Base-by-base conservation (phyloP, 352 stramenopile genomes). In the Phytophthora citrophthora region DNA sequence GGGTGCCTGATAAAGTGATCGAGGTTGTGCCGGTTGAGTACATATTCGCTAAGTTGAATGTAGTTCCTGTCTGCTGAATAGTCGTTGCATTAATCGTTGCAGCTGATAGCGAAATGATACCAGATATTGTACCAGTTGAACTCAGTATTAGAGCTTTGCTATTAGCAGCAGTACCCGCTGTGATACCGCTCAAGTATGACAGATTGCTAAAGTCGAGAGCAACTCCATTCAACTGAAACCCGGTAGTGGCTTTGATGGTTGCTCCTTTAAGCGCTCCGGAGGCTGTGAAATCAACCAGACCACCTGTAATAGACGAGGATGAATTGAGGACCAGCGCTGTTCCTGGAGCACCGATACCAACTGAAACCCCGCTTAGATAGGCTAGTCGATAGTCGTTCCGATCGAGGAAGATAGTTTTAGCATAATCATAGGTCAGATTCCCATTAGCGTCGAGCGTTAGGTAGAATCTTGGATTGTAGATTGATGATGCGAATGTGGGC, bases 381-480 rank as follows among this genome's bases (percentile, higher is more conserved):
- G 23, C 16, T n/a, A 68, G 24, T 2, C 59, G 41, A 40, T 59
- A 69, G 45, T 64, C 52, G 46, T 69, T 57, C 53, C 52, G 58
- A 41, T n/a, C 15, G 2, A 69, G 27, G 45, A 54, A 69, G 1
- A 69, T 31, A 15, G 61, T 69, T 18, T 69, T 32, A 20, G 61
- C 53, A 36, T 69, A 70, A n/a, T 60, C 54, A 41, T 60, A 64
- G 5, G 54, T 64, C 13, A 63, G 47, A 55, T 56, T 47, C 10
- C 47, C 39, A 48, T 24, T 60, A 18, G 49, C 41, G 24, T 67
- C 49, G 10, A 59, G 34, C 32, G 40, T 29, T 8, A 57, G 39
- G 39, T 61, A 70, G 50, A 65, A 70, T 4, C 23, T 31, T 10
- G 61, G 54, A 27, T 65, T 65, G 44, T 70, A 65, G n/a, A 59